phyloP scores from a whole-genome alignment of 2,329 filamentous ascomycete species.

The Fonsecaea erecta region DNA sequence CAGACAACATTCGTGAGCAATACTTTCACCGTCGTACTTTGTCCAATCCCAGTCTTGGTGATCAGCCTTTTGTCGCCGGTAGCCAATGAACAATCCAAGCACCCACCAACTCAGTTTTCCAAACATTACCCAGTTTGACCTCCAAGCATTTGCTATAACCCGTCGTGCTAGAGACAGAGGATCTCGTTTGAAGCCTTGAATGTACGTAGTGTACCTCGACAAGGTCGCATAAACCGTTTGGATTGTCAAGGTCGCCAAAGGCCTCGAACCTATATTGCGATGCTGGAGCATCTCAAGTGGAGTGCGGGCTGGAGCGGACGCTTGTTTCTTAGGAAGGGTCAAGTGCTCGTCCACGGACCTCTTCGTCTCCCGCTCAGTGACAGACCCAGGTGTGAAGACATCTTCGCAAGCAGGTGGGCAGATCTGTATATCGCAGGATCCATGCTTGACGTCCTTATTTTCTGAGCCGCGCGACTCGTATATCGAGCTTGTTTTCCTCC shows the following conservation, averaged over 20 bases:
- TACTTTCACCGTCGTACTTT: conserved; percentile 35
- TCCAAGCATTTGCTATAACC: conserved; percentile 45
- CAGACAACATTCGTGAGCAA: conserved; percentile 29
- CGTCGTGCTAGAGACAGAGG: conserved; percentile 39
- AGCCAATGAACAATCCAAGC: conserved; percentile 42
- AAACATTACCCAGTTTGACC: conserved; percentile 40
- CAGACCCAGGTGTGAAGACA: conserved; percentile 5
- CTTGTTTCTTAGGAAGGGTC: conserved; percentile 7
- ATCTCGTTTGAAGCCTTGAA: conserved; percentile 33
- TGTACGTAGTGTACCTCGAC: conserved; percentile 34
- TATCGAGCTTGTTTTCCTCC: conserved; percentile 25
- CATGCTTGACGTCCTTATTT: neutral
- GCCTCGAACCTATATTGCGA: conserved; percentile 28
- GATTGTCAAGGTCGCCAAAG: conserved; percentile 35
- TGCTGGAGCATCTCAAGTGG: conserved; percentile 34
- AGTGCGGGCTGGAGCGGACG: conserved; percentile 9
- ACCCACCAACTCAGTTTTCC: conserved; percentile 46
- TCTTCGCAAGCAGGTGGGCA: neutral
- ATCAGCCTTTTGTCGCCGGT: conserved; percentile 14
- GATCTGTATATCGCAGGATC: neutral
- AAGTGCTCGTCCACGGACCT: neutral
- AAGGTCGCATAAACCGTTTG: conserved; percentile 37
- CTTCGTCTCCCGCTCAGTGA: neutral
- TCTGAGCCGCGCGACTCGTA: neutral
- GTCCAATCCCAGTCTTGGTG: conserved; percentile 32